Evolutionary conservation across 2,329 filamentous ascomycete genomes (phyloP), one percentile per base, ranked within the genome.

Genomic region (Monosporascus sp.): DNA sequence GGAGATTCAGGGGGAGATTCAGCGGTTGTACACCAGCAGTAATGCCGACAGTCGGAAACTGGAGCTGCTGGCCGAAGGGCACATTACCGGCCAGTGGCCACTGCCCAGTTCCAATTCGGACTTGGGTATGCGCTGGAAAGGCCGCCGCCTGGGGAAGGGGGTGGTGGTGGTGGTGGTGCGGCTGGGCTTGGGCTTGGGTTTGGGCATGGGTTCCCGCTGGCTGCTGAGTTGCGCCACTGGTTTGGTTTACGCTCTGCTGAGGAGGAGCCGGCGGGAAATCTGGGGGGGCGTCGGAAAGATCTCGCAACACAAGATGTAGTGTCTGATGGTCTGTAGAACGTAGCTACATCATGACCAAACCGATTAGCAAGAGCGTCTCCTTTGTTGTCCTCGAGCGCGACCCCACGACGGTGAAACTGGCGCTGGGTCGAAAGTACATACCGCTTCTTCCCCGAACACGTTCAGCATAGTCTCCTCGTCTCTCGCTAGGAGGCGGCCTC

Each of bases 401-500:
- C 31, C 24, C 20, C 27, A 24, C 5, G 7, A 18, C 17, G 15
- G 15, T 18, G 17, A n/a, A 47, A 24, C 17, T 37, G 41, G 37
- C 22, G 15, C 22, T 5, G 48, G 27, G 20, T n/a, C 8, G 37
- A 37, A 5, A 22, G 39, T 37, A 62, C 76, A 58, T 71, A 83
- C 80, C 50, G 72, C 68, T 55, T 82, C 77, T 52, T 75, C 70
- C 3, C 82, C 81, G 62, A 86, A 81, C 3, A 85, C 68, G 38
- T 82, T 76, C 24, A 75, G 63, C 68, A 87, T 70, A 17, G 77
- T 83, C 53, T 83, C 80, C 11, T 70, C 68, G 38, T 84, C 81
- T 48, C 75, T 75, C 31, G 72, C 65, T 47, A 86, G 68, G 47
- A 83, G 72, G 37, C 81, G 77, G 1, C 83, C 83, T 43, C 79